phyloP scores from a whole-genome alignment of 345 rosid species.

The Noccaea caerulescens region DNA sequence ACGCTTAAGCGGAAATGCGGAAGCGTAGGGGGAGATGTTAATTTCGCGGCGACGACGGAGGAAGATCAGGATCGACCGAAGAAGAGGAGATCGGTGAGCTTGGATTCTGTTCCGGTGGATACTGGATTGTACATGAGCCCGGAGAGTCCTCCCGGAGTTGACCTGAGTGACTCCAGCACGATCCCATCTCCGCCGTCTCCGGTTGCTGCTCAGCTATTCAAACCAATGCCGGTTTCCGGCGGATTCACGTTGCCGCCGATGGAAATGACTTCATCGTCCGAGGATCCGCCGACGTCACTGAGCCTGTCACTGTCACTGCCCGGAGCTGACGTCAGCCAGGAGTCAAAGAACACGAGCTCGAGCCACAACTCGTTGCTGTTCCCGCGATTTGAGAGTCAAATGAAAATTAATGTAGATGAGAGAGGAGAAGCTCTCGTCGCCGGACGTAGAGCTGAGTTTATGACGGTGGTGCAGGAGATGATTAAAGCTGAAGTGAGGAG shows the following conservation, averaged over 20 bases:
- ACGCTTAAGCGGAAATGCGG: conserved; percentile 78
- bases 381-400: conserved; percentile 36
- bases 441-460: conserved; percentile 67
- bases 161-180: conserved; percentile 62
- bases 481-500: conserved; percentile 75
- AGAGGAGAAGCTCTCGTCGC: conserved; percentile 42
- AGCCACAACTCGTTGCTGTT: conserved; percentile 32
- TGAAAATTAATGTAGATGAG: conserved; percentile 32
- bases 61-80: conserved; percentile 49
- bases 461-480: conserved; percentile 87
- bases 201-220: conserved; percentile 39
- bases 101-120: conserved; percentile 49
- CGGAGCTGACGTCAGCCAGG: conserved; percentile 54
- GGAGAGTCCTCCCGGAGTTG: conserved; percentile 66
- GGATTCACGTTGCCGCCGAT: conserved; percentile 40
- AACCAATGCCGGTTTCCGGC: conserved; percentile 59
- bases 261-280: conserved; percentile 50
- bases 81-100: conserved; percentile 71
- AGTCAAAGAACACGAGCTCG: conserved; percentile 32
- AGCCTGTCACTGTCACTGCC: conserved; percentile 74
- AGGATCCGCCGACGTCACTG: conserved; percentile 65
- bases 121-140: conserved; percentile 68
- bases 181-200: conserved; percentile 48
- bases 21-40: conserved; percentile 47
- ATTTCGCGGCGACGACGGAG: conserved; percentile 32